phyloP scores from a whole-genome alignment of 169 alveolate species.

The Haemoproteus tartakovskyi region DNA sequence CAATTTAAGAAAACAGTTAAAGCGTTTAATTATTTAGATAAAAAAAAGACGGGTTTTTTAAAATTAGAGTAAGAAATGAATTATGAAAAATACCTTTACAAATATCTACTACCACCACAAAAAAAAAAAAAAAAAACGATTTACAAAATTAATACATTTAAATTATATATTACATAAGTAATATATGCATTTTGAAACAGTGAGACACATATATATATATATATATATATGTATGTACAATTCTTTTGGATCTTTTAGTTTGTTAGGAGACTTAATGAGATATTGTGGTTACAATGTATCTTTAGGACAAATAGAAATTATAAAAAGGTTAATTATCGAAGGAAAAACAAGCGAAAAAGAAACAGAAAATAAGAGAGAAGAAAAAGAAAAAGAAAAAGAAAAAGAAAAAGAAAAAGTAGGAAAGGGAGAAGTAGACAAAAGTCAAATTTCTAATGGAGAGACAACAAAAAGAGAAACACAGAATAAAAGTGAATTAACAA shows the following conservation, averaged over 20 bases:
- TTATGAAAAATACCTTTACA: no score
- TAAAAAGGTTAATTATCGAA: slow-evolving; percentile 33
- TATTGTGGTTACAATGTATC: slow-evolving; percentile 61
- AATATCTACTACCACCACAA: no score
- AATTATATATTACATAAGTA: no score
- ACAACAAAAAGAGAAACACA: background rate
- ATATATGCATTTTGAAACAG: no score
- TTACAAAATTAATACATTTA: no score
- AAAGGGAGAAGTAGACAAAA: no score
- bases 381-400: slow-evolving; percentile 4
- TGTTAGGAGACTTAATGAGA: slow-evolving; percentile 43
- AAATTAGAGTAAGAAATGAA: slow-evolving; percentile 60
- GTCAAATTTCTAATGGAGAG: no score
- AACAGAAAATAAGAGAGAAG: slow-evolving; percentile 14
- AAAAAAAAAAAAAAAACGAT: no score
- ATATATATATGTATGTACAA: background rate
- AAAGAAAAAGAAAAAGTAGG: background rate
- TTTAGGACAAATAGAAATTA: slow-evolving; percentile 45
- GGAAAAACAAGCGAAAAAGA: slow-evolving; percentile 9
- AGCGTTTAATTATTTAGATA: slow-evolving; percentile 55
- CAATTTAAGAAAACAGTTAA: slow-evolving; percentile 54
- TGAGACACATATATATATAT: background rate
- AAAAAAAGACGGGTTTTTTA: slow-evolving; percentile 46
- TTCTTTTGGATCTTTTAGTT: no score
- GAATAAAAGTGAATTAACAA: background rate